Percentiles rank a stretch among this genome's conserved stretches.
These are phyloP conservation scores for Nakazawaea molendinolei DNA, from an alignment of 805 yeast species.

Conservation along the genomic window DNA sequence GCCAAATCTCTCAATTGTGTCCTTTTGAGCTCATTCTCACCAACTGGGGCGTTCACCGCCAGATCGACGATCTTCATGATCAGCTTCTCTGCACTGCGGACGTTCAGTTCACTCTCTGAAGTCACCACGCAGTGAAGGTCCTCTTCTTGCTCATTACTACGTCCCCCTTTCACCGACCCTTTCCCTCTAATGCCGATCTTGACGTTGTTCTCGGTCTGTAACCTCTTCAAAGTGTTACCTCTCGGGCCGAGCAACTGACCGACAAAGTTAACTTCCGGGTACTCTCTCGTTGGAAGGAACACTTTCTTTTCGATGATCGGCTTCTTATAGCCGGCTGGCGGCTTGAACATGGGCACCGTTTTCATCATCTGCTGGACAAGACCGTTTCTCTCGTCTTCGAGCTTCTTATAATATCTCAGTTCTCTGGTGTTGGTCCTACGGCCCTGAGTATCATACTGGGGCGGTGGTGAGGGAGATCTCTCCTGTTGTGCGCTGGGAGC, in stretches of 20 bases:
- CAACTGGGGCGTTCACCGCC: constrained; percentile 86
- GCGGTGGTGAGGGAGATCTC: constrained; percentile 86
- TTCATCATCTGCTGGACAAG: constrained; percentile 72
- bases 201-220: constrained; percentile 86
- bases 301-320: constrained; percentile 70
- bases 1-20: constrained; percentile 91
- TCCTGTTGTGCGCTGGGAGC: too few species aligned
- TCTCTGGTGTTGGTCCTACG: constrained; percentile 83
- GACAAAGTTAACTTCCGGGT: constrained; percentile 89
- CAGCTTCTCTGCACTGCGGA: constrained; percentile 65
- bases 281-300: constrained; percentile 76
- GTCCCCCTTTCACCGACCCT: constrained; percentile 94
- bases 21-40: constrained; percentile 86
- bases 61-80: constrained; percentile 73
- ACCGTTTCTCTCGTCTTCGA: constrained; percentile 75
- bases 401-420: constrained; percentile 46
- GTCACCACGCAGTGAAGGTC: constrained; percentile 85
- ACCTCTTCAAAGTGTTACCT: constrained; percentile 77
- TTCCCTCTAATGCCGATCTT: constrained; percentile 86
- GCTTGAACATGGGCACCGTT: constrained; percentile 65
- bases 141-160: constrained; percentile 61
- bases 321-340: constrained; percentile 77
- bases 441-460: constrained; percentile 78
- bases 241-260: constrained; percentile 93
- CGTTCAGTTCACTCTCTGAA: constrained; percentile 73